Conservation (phyloP, 192 early-diverging fungal species). For the Umbelopsis sp. region DNA sequence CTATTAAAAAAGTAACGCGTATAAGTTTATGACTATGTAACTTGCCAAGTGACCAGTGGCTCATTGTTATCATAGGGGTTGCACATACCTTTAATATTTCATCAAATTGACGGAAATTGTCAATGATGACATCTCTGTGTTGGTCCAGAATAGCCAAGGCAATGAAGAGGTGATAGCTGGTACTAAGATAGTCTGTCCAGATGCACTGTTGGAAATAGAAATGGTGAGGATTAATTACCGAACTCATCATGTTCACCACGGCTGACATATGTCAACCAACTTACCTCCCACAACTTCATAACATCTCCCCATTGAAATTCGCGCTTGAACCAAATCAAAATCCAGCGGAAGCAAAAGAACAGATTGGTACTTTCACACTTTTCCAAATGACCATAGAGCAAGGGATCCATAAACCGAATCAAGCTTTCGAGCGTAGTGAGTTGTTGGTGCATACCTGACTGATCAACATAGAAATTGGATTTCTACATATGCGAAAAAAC, state of each 20-base stretch:
- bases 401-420: constrained; percentile 85
- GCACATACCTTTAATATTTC: constrained; percentile 79
- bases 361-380: constrained; percentile 81
- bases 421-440: constrained; percentile 76
- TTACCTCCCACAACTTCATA: constrained; percentile 86
- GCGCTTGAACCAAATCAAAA: constrained; percentile 95
- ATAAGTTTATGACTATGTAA: neutral
- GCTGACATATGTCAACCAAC: neutral
- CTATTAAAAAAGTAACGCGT: constrained; percentile 33
- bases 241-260: too few species aligned
- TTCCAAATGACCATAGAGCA: constrained; percentile 74
- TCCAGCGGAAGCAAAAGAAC: constrained; percentile 98
- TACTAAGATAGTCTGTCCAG: constrained; percentile 72
- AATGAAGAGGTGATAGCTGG: constrained; percentile 87
- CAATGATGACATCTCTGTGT: constrained; percentile 73
- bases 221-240: neutral
- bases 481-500: constrained; percentile 47
- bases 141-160: constrained; percentile 89
- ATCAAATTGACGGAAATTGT: constrained; percentile 81
- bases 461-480: constrained; percentile 89
- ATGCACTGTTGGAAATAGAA: constrained; percentile 28
- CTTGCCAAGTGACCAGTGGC: too few species aligned
- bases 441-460: constrained; percentile 91
- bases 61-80: neutral
- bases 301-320: constrained; percentile 92